Evolutionary conservation across 345 rosid species (phyloP).

Genomic region (Hibiscus tridactylites): DNA sequence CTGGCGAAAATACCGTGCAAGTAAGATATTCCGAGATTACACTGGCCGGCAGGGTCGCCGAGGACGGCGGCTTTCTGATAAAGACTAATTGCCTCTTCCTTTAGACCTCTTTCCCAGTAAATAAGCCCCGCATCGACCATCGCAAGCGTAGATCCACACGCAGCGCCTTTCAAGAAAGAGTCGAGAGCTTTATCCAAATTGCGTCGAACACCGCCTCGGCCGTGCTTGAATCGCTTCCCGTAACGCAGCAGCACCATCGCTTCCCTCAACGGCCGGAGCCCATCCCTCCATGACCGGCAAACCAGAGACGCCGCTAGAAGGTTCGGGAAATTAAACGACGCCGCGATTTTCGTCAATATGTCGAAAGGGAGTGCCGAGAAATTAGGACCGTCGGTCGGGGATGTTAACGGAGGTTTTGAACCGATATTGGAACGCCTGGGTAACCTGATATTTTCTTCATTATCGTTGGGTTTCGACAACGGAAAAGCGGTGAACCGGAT

Average conservation of each 20-base stretch:
- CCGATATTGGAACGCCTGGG: constrained; percentile 7
- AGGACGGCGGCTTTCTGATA: constrained; percentile 73
- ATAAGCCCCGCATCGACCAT: constrained; percentile 97
- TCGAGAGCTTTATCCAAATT: constrained; percentile 75
- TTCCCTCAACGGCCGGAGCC: constrained; percentile 71
- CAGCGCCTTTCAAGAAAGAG: constrained; percentile 77
- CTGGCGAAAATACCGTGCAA: constrained; percentile 48
- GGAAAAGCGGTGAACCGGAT: constrained; percentile 31
- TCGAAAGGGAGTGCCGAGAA: constrained; percentile 73
- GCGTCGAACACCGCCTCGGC: constrained; percentile 52
- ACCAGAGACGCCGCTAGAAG: constrained; percentile 67
- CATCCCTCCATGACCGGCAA: constrained; percentile 85
- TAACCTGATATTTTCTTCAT: constrained; percentile 1
- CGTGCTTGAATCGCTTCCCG: constrained; percentile 92
- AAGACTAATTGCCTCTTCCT: constrained; percentile 42
- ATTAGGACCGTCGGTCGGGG: constrained; percentile 24
- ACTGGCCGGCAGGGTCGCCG: constrained; percentile 70
- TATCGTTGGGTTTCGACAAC: constrained; percentile 12
- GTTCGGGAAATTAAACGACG: constrained; percentile 55
- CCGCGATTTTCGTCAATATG: constrained; percentile 50
- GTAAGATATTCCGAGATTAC: constrained; percentile 72
- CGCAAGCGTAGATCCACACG: constrained; percentile 79
- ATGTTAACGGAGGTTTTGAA: constrained; percentile 2
- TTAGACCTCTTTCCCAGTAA: constrained; percentile 69
- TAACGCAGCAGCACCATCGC: constrained; percentile 64